phyloP scores from a whole-genome alignment of 495 filamentous ascomycete genomes.

The Penicillium egyptiacum region DNA sequence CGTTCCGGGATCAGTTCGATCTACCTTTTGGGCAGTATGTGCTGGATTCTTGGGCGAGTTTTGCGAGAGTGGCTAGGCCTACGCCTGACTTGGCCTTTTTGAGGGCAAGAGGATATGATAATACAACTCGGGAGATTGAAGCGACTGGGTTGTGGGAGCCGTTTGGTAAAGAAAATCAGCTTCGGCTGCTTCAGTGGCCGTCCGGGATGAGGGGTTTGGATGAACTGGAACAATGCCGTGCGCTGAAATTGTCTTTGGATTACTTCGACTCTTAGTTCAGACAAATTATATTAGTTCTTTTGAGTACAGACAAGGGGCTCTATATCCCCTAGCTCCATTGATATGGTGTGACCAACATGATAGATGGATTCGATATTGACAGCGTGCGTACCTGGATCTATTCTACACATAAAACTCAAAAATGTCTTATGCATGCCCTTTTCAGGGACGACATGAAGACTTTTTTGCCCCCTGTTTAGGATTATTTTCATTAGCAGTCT shows the following conservation, averaged over 20 bases:
- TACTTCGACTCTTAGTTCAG: not conserved
- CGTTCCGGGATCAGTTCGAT: constrained; percentile 27
- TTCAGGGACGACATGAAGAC: not conserved
- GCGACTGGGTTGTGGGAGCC: constrained; percentile 14
- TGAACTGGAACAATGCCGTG: constrained; percentile 20
- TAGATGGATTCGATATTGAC: too few species aligned
- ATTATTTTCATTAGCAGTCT: not conserved
- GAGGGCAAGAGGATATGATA: constrained; percentile 23
- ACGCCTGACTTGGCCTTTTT: constrained; percentile 19
- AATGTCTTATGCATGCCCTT: not conserved
- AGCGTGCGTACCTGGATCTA: not conserved
- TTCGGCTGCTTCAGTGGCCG: constrained; percentile 22
- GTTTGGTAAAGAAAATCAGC: constrained; percentile 8
- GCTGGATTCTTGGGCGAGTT: constrained; percentile 31
- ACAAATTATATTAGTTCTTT: not conserved
- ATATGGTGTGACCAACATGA: too few species aligned
- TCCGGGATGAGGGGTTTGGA: constrained; percentile 18
- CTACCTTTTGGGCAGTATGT: constrained; percentile 29
- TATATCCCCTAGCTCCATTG: not conserved
- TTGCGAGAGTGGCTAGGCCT: constrained; percentile 22
- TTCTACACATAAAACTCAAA: not conserved
- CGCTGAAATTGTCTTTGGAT: constrained; percentile 14
- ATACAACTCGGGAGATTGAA: constrained; percentile 19
- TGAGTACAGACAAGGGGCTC: not conserved
- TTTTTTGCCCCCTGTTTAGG: not conserved